A percentile compares a stretch with the other conserved stretches of the same genome.
These are phyloP conservation scores for Penicillium crustosum DNA, from an alignment of 2,329 filamentous ascomycete genomes.

Conservation along the genomic window DNA sequence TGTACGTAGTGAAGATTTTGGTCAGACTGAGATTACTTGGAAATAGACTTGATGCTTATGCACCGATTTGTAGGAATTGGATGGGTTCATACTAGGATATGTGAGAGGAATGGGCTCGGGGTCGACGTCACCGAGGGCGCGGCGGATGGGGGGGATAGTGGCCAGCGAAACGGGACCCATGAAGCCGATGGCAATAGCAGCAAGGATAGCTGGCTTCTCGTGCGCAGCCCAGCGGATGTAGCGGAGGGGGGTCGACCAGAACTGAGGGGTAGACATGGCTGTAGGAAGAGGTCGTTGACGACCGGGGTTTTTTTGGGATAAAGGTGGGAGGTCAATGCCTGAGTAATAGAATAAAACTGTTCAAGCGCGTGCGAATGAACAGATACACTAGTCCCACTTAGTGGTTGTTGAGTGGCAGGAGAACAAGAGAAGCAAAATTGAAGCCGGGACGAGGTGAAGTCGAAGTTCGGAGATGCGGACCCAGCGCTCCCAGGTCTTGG, in stretches of 20 bases:
- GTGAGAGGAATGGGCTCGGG: constrained; percentile 75
- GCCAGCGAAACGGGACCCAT: constrained; percentile 70
- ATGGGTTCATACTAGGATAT: constrained; percentile 75
- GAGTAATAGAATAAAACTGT: neutral
- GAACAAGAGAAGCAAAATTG: constrained; percentile 22
- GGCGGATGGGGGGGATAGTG: constrained; percentile 71
- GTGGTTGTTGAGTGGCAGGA: constrained; percentile 10
- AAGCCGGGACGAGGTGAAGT: constrained; percentile 33
- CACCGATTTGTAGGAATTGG: neutral
- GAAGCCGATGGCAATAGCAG: constrained; percentile 71
- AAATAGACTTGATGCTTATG: neutral
- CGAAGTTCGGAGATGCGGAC: constrained; percentile 30
- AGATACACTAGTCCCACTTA: constrained; percentile 6
- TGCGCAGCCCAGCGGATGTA: constrained; percentile 87
- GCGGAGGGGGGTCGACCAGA: constrained; percentile 79
- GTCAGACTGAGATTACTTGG: constrained; percentile 7
- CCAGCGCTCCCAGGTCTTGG: constrained; percentile 37
- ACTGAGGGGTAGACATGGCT: constrained; percentile 62
- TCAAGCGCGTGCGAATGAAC: constrained; percentile 5
- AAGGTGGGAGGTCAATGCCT: constrained; percentile 3
- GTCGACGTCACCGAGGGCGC: constrained; percentile 70
- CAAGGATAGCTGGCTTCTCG: constrained; percentile 90
- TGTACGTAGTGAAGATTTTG: constrained; percentile 22
- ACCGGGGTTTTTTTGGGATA: constrained; percentile 24
- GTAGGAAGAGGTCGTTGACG: constrained; percentile 19